Evolutionary conservation across 768 basidiomycete genomes (phyloP), one percentile per base, ranked within the genome.

Genomic region (Amanita phalloides): DNA sequence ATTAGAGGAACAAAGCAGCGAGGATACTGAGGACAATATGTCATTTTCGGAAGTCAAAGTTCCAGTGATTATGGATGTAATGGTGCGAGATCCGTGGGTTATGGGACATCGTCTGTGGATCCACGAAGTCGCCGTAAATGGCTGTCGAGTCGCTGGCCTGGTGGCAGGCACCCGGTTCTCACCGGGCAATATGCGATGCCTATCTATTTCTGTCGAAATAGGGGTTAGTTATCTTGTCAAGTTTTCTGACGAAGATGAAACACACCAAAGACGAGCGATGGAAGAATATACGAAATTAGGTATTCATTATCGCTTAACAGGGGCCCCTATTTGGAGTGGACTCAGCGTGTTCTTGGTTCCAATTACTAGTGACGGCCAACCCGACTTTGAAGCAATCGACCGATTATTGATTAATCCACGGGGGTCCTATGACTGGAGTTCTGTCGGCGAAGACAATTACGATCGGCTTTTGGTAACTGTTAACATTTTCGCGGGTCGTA

Each of bases 271-370:
- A 14, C 62, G 63, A 33, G 62, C 75, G 37, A 79, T 93, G 69
- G 70, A 80, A n/a, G 72, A 78, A 35, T 90, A 77, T 62, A 90
- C 84, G 46, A 75, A 68, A 57, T 66, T 69, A 57, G 78, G 78
- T 13, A 70, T 87, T 42, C 79, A 75, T 73, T 77, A 75, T 65
- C 77, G 77, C 57, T 73, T 83, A 62, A 82, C 83, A 6, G 72
- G 75, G 2, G 76, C 77, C 49, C 79, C 78, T 0, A 67, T 84
- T 55, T 58, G 65, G 20, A 65, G 68, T 3, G 72, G 73, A 6
- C 68, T 82, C 44, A 77, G 78, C 51, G 73, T 81, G 54, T 87
- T 79, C 62, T 66, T 92, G 35, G 77, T 86, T 21, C 88, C 85
- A 4, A 64, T 92, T 45, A 71, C 68, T n/a, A 60, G 63, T 38